Base-by-base conservation (phyloP, 208 protist species). In the Baffinella frigidus region DNA sequence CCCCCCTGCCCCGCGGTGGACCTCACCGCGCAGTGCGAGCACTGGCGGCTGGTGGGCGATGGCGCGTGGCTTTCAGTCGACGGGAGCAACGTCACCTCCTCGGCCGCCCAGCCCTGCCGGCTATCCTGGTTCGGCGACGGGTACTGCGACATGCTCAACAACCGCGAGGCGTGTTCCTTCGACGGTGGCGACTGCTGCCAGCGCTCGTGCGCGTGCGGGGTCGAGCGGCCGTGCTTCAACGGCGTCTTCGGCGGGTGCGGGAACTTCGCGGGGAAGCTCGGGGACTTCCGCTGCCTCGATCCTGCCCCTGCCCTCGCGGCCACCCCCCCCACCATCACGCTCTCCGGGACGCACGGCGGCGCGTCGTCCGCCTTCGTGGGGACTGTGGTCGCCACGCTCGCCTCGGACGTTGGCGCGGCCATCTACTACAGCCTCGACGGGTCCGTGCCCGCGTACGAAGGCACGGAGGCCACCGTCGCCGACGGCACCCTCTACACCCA, bases 71-170 rank as follows among this genome's bases (percentile, higher is more conserved):
- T 56, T 10, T 27, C 24, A 27, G 44, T 62, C 41, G 83, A 67
- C 83, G 39, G 39, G 39, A 35, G 5, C 35, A 14, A 24, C 27
- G n/a, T 9, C 4, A 35, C 83, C 35, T 10, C 73, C 35, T 10
- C 41, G 39, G 35, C 41, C 1, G 51, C 44, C 20, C 27, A 35
- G 44, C 38, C 17, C 39, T 90, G 83, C 83, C 44, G 83, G 27
- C 39, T n/a, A 33, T 44, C 20, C 35, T 90, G 83, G 83, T 36
- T 44, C 27, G n/a, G 39, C 83, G 83, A 90, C 51, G 83, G 83
- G 33, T 90, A 61, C 56, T 90, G 83, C 83, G 83, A 90, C 83
- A 43, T 11, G 24, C 24, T 90, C 83, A 90, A 90, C 83, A 90
- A 90, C 56, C 17, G 38, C 20, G 36, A 14, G 7, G 71, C 30